phyloP scores from a whole-genome alignment of 2,329 filamentous ascomycete genomes.

The Paecilomyces sp. region DNA sequence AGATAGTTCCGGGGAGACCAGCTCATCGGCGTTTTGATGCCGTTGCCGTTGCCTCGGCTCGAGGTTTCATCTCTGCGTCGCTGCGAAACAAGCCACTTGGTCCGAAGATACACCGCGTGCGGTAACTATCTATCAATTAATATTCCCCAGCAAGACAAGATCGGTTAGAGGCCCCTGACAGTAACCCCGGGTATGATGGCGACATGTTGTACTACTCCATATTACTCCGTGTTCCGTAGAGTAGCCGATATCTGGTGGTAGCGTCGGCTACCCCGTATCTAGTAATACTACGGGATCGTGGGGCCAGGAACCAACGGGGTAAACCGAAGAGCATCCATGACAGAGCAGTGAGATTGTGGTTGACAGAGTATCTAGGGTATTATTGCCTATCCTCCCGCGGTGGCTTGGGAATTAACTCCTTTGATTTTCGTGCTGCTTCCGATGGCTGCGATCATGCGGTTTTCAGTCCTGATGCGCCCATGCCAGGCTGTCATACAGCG shows the following conservation, averaged over 20 bases:
- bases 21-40: neutral
- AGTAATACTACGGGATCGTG: neutral
- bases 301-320: neutral
- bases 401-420: too few relatives aligned
- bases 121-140: neutral
- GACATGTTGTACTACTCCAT: too few relatives aligned
- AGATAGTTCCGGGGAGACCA: neutral
- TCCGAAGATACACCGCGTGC: neutral
- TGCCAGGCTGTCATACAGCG: too few relatives aligned
- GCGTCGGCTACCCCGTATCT: neutral
- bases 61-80: neutral
- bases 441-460: too few relatives aligned
- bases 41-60: neutral
- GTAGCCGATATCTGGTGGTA: neutral
- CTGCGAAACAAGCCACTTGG: neutral
- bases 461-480: too few relatives aligned
- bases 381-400: too few relatives aligned
- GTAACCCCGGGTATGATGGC: neutral
- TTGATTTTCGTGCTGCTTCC: too few relatives aligned
- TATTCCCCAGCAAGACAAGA: neutral
- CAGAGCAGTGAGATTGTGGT: too few relatives aligned
- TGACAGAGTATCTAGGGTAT: too few relatives aligned
- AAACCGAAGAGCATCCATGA: neutral
- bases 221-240: too few relatives aligned
- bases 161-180: neutral